phyloP scores from a whole-genome alignment of 495 filamentous ascomycete genomes.

The Penicillium coprophilum region DNA sequence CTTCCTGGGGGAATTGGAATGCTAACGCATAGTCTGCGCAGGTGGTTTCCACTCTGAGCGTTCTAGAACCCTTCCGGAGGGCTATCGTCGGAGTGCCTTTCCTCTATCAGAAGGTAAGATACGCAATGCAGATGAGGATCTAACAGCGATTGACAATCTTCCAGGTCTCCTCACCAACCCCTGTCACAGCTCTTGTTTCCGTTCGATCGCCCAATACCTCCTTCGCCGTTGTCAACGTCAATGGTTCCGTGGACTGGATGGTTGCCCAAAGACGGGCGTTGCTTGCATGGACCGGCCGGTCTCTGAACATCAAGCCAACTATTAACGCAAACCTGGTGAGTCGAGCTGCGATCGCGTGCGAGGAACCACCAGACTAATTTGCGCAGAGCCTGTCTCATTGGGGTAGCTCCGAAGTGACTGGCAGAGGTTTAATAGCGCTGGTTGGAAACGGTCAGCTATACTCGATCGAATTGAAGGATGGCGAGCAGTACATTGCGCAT shows the following conservation, averaged over 20 bases:
- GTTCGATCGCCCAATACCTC: conserved; percentile 81
- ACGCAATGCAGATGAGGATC: neutral
- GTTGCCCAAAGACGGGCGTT: conserved; percentile 79
- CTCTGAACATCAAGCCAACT: conserved; percentile 69
- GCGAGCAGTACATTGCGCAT: conserved; percentile 85
- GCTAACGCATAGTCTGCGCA: conserved; percentile 25
- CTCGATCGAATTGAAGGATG: conserved; percentile 70
- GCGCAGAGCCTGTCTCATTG: conserved; percentile 75
- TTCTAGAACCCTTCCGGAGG: conserved; percentile 78
- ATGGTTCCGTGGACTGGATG: conserved; percentile 97
- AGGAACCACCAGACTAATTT: conserved; percentile 38
- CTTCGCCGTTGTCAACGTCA: conserved; percentile 80
- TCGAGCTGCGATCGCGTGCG: conserved; percentile 1
- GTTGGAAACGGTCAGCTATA: conserved; percentile 84
- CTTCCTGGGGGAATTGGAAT: neutral
- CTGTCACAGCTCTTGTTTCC: conserved; percentile 81
- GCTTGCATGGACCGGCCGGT: conserved; percentile 94
- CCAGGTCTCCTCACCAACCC: conserved; percentile 76
- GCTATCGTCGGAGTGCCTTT: conserved; percentile 83
- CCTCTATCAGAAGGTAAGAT: conserved; percentile 74
- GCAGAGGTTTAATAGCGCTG: conserved; percentile 81
- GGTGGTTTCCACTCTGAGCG: conserved; percentile 81
- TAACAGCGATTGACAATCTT: conserved; percentile 10
- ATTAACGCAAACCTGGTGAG: conserved; percentile 69
- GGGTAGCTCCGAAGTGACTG: conserved; percentile 85